Evolutionary conservation across 2,329 filamentous ascomycete genomes (phyloP).

Genomic region (Pleurostoma richardsiae): DNA sequence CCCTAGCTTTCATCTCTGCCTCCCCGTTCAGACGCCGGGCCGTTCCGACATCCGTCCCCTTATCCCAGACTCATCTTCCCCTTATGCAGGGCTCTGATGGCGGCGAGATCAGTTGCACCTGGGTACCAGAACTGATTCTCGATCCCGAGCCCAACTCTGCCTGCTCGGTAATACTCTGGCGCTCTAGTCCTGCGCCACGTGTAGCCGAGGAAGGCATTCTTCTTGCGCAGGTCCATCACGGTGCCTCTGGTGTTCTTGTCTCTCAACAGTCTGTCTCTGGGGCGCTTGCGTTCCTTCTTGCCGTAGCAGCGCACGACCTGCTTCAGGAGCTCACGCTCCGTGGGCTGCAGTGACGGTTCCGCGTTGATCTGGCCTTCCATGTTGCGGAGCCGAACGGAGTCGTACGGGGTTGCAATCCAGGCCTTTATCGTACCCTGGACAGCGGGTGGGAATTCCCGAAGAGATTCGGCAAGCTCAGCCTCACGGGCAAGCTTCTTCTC

Average conservation of each 20-base stretch:
- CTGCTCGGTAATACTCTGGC: too few species aligned
- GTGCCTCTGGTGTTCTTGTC: conserved; percentile 61
- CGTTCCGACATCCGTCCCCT: neutral
- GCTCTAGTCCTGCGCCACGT: conserved; percentile 59
- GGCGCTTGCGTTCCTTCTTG: conserved; percentile 67
- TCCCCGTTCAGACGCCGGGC: too few species aligned
- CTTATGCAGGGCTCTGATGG: conserved; percentile 11
- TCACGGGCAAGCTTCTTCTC: conserved; percentile 6
- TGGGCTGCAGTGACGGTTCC: conserved; percentile 22
- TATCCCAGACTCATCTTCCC: conserved; percentile 5
- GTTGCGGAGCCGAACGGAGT: conserved; percentile 39
- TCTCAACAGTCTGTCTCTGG: conserved; percentile 79
- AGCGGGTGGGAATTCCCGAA: conserved; percentile 31
- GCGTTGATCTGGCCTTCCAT: conserved; percentile 44
- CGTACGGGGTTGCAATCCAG: conserved; percentile 42
- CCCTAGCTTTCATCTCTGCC: too few species aligned
- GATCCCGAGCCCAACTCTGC: too few species aligned
- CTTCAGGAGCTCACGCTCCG: conserved; percentile 38
- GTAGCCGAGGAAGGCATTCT: conserved; percentile 83
- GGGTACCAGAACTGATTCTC: too few species aligned
- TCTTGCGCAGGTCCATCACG: conserved; percentile 77
- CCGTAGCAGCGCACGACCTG: conserved; percentile 47
- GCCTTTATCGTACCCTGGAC: conserved; percentile 37
- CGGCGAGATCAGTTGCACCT: conserved; percentile 3
- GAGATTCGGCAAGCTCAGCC: conserved; percentile 21